Evolutionary conservation across 768 basidiomycete species (phyloP), one percentile per base, ranked within the genome.

Genomic region (Russula compacta): DNA sequence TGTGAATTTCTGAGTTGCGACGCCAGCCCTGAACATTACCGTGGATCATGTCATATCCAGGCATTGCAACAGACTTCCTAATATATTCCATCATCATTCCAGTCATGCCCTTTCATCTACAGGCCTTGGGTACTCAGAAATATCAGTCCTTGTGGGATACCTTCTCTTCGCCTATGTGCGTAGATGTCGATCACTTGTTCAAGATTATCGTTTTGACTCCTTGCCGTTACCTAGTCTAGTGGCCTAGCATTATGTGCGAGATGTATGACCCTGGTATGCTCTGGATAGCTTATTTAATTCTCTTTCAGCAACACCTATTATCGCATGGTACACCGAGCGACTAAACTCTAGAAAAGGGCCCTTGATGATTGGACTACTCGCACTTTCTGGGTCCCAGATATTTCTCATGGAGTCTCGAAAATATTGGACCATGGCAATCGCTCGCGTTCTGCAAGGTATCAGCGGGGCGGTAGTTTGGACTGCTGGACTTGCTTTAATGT

Each of bases 1-100:
- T 38, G 58, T 43, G 7, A 12, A 15, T 38, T 14, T 38, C 50
- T 43, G 7, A 12, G 10, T 38, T 14, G 2, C 2, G 8, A 29
- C 1, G 6, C 12, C 32, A 12, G 7, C 24, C 15, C 8, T 24
- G 82, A 78, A 57, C 46, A 77, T 47, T 3, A 29, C 10, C 29
- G 21, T 33, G 40, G 6, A 49, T 10, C 4, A 1, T 21, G 35
- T 21, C 19, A 14, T 40, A n/a, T 44, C 40, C 19, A 74, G 74
- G 72, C 9, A 67, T 75, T 7, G 67, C 71, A 8, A 70, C 70
- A 9, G 74, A 77, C 57, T 64, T 74, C 8, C 66, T 76, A 14
- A 69, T 75, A 4, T 77, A 77, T 60, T 71, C 74, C 1, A 62
- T 75, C 47, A 71, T 76, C 24, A 73, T 77, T n/a, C 76, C 75